Percentiles rank a stretch among this genome's conserved stretches.
These are phyloP conservation scores for Vaccinium darrowii DNA, from an alignment of 148 eudicot species.

Conservation along the genomic window DNA sequence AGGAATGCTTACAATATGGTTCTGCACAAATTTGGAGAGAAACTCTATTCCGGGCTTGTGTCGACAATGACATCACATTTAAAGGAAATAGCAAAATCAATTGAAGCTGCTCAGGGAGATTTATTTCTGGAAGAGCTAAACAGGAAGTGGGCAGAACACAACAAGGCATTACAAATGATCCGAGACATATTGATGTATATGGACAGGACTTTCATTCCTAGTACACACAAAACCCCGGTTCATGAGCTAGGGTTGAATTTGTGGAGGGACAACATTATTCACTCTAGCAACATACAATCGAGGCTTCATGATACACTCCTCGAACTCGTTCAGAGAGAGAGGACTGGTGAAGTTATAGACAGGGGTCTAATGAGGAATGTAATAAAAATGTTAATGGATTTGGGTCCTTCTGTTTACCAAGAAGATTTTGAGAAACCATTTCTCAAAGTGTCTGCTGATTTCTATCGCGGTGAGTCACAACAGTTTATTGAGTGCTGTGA, in stretches of 20 bases:
- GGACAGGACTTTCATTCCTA: conserved; percentile 70
- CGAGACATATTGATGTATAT: conserved; percentile 78
- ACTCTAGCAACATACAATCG: conserved; percentile 45
- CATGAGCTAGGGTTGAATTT: conserved; percentile 64
- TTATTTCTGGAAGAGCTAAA: conserved; percentile 67
- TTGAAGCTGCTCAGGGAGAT: conserved; percentile 70
- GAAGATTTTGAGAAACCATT: conserved; percentile 73
- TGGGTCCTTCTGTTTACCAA: conserved; percentile 57
- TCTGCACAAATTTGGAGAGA: conserved; percentile 76
- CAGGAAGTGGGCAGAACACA: conserved; percentile 73
- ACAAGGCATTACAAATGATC: conserved; percentile 76
- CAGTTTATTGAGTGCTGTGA: conserved; percentile 63
- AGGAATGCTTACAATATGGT: conserved; percentile 90
- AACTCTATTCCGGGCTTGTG: conserved; percentile 66
- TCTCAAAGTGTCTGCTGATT: conserved; percentile 57
- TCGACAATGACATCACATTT: conserved; percentile 63
- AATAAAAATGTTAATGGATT: conserved; percentile 58
- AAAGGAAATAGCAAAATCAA: conserved; percentile 50
- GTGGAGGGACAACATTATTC: conserved; percentile 71
- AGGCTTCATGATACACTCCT: conserved; percentile 55
- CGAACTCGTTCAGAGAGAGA: conserved; percentile 49
- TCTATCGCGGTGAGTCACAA: conserved; percentile 61
- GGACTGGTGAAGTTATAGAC: conserved; percentile 62
- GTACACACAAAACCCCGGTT: conserved; percentile 63
- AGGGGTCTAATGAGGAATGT: conserved; percentile 60